Conservation (phyloP, 495 filamentous ascomycete genomes). For the Physcia stellaris region DNA sequence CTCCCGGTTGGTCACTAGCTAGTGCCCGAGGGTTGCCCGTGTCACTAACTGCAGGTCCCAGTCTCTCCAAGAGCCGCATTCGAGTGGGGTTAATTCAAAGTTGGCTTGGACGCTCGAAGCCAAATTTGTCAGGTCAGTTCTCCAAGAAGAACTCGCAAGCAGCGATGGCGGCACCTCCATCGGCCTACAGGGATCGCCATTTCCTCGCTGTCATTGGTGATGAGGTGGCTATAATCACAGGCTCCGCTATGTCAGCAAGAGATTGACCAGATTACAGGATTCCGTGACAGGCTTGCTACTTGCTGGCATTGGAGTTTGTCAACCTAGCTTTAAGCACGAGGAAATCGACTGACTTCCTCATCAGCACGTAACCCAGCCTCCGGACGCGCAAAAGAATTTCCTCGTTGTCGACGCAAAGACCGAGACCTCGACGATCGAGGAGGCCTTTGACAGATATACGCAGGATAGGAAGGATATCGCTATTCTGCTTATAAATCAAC, state of each 20-base stretch:
- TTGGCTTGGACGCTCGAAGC: too few relatives aligned
- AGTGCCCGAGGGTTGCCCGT: too few relatives aligned
- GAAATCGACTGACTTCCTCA: background rate
- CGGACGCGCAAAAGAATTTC: constrained; percentile 91
- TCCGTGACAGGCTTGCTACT: constrained; percentile 90
- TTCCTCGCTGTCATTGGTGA: constrained; percentile 97
- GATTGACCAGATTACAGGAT: constrained; percentile 40
- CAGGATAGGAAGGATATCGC: constrained; percentile 88
- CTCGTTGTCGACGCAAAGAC: constrained; percentile 91
- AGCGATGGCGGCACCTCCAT: constrained; percentile 44
- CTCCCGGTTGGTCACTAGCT: too few relatives aligned
- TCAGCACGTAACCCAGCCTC: constrained; percentile 63
- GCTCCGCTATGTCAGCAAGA: constrained; percentile 3
- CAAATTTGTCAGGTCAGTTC: too few relatives aligned
- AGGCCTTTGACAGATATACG: constrained; percentile 80
- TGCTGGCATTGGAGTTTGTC: constrained; percentile 91
- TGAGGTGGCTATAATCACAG: constrained; percentile 46
- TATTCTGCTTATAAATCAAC: constrained; percentile 93
- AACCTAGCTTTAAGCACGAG: too few relatives aligned
- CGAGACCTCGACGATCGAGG: constrained; percentile 74
- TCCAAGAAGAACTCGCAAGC: too few relatives aligned
- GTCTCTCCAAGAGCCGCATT: too few relatives aligned
- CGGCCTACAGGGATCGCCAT: constrained; percentile 74
- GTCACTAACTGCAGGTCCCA: too few relatives aligned
- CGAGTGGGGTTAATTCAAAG: too few relatives aligned